Evolutionary conservation across 2,329 filamentous ascomycete species (phyloP).

Genomic region (Dactylella cylindrospora): DNA sequence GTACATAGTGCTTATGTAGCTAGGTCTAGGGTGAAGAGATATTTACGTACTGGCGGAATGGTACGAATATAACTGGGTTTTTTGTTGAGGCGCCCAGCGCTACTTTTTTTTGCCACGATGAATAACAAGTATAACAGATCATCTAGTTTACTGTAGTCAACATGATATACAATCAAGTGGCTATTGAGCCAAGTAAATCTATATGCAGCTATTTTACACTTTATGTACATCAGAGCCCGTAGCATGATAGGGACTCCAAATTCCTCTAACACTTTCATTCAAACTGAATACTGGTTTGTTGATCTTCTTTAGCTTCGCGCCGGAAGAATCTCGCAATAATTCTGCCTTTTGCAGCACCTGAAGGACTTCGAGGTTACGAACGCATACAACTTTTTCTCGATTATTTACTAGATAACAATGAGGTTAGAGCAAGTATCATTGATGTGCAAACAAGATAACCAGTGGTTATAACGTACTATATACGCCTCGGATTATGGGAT

Average conservation of each 20-base stretch:
- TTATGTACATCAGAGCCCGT: slow-evolving; percentile 45
- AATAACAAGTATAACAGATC: too few species aligned
- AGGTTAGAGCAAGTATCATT: not conserved
- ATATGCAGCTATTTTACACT: slow-evolving; percentile 36
- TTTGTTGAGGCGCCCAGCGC: too few species aligned
- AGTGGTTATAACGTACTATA: slow-evolving; percentile 59
- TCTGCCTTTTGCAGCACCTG: slow-evolving; percentile 80
- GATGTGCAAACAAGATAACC: not conserved
- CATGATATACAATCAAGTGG: too few species aligned
- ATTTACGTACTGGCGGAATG: too few species aligned
- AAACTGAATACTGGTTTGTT: slow-evolving; percentile 67
- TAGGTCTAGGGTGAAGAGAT: too few species aligned
- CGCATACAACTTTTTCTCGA: slow-evolving; percentile 78
- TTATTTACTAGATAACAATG: slow-evolving; percentile 67
- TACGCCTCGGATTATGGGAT: slow-evolving; percentile 83
- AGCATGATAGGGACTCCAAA: slow-evolving; percentile 72
- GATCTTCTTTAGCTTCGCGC: slow-evolving; percentile 68
- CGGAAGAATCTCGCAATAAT: slow-evolving; percentile 71
- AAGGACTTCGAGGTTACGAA: slow-evolving; percentile 77
- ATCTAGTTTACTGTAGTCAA: too few species aligned
- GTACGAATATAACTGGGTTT: too few species aligned
- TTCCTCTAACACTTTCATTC: slow-evolving; percentile 67
- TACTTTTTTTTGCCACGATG: too few species aligned
- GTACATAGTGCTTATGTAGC: too few species aligned
- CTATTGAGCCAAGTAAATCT: too few species aligned